These are phyloP conservation scores for Volvox carteri DNA, from an alignment of 163 green algal species.

Conservation along the genomic window DNA sequence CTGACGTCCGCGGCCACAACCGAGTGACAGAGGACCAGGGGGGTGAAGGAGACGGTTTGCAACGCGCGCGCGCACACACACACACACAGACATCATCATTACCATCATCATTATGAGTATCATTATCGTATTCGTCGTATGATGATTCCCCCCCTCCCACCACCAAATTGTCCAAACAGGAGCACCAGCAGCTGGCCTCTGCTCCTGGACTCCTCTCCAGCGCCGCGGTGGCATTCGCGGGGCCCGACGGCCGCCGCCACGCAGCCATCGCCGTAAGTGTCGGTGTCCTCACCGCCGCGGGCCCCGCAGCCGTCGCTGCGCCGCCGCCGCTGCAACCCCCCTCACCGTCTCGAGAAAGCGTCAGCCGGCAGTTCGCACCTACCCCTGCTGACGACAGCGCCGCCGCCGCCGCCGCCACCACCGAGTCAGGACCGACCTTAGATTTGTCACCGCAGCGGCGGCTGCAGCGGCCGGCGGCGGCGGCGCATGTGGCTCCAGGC, in stretches of 20 bases:
- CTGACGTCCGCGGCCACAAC: too few species aligned
- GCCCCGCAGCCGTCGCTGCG: too few species aligned
- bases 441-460: too few species aligned
- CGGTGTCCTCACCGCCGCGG: neutral
- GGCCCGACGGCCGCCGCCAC: slow-evolving; percentile 50
- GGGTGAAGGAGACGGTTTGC: too few species aligned
- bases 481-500: neutral
- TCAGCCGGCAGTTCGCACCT: neutral
- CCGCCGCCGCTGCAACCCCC: neutral
- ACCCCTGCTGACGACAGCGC: neutral
- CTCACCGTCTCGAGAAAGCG: neutral
- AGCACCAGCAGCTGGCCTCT: slow-evolving; percentile 31
- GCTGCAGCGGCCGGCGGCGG: neutral
- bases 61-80: too few species aligned
- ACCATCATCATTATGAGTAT: too few species aligned
- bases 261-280: slow-evolving; percentile 20
- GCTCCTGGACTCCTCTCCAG: slow-evolving; percentile 27
- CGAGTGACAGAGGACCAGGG: too few species aligned
- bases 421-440: neutral
- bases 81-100: too few species aligned
- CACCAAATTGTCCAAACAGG: too few species aligned
- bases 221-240: slow-evolving; percentile 33
- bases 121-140: too few species aligned
- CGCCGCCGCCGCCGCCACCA: neutral
- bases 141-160: too few species aligned